phyloP scores from a whole-genome alignment of 2,329 filamentous ascomycete species.

The Hymenoscyphus fraxineus region DNA sequence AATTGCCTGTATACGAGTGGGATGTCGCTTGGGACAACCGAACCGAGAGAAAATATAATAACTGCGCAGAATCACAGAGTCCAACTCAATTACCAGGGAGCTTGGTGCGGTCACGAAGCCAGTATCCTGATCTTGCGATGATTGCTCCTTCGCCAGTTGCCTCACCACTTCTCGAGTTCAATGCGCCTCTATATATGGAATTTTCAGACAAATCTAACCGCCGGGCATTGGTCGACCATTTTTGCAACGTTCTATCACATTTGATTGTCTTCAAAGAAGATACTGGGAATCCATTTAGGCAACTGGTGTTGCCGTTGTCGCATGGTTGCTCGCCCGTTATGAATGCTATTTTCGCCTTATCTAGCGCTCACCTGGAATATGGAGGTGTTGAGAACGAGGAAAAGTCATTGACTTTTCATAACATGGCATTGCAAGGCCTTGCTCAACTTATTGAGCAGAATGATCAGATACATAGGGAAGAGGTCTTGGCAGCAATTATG shows the following conservation, averaged over 20 bases:
- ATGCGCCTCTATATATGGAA: conserved; percentile 51
- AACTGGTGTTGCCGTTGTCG: conserved; percentile 58
- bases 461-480: conserved; percentile 48
- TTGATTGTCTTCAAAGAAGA: conserved; percentile 64
- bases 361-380: conserved; percentile 78
- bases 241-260: conserved; percentile 60
- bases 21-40: conserved; percentile 18
- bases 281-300: conserved; percentile 59
- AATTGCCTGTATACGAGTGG: conserved; percentile 23
- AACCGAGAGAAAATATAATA: conserved; percentile 29
- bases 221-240: conserved; percentile 56
- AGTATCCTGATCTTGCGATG: conserved; percentile 34
- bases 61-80: conserved; percentile 16
- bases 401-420: conserved; percentile 57
- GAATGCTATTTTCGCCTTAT: conserved; percentile 79
- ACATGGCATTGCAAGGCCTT: conserved; percentile 55
- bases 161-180: conserved; percentile 46
- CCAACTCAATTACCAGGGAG: conserved; percentile 10
- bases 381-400: conserved; percentile 50
- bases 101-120: conserved; percentile 26
- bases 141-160: conserved; percentile 29
- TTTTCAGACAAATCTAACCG: conserved; percentile 53
- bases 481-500: conserved; percentile 59
- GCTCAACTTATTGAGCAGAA: conserved; percentile 54
- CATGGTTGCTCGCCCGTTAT: conserved; percentile 58